A percentile compares a stretch with the other conserved stretches of the same genome.
These are phyloP conservation scores for Seiridium unicorne DNA, from an alignment of 2,329 filamentous ascomycete genomes.

Conservation along the genomic window DNA sequence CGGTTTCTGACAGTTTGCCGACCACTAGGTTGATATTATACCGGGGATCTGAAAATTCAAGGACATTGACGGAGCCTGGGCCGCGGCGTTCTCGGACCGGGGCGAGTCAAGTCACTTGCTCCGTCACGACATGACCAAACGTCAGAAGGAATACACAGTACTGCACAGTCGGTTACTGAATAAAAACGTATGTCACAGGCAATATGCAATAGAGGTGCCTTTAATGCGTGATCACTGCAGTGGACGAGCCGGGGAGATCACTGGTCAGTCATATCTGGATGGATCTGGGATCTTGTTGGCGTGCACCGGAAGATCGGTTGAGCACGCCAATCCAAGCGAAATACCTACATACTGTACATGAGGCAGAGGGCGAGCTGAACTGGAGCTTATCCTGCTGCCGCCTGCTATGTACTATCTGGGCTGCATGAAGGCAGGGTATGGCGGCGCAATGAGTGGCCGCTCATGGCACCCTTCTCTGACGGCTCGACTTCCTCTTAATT, in stretches of 20 bases:
- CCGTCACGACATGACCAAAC: not conserved
- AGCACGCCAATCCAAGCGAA: no score
- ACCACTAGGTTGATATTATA: not conserved
- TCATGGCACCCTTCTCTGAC: not conserved
- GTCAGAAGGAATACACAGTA: not conserved
- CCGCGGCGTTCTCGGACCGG: constrained; percentile 3
- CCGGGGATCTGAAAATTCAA: not conserved
- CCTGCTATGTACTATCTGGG: no score
- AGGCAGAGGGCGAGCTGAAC: no score
- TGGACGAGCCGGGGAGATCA: no score
- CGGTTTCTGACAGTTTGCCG: not conserved
- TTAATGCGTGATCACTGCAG: no score
- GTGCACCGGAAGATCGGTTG: no score
- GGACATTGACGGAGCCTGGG: not conserved
- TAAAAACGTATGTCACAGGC: not conserved
- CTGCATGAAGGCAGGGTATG: no score
- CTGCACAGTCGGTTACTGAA: not conserved
- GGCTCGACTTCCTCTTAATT: not conserved
- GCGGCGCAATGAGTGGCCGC: no score
- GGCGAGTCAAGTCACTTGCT: not conserved
- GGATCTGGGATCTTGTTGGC: no score
- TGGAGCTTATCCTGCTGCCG: no score
- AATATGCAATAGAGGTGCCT: not conserved
- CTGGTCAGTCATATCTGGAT: no score
- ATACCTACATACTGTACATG: no score